Conservation (phyloP, 805 yeast species). For the Peterozyma toletana region DNA sequence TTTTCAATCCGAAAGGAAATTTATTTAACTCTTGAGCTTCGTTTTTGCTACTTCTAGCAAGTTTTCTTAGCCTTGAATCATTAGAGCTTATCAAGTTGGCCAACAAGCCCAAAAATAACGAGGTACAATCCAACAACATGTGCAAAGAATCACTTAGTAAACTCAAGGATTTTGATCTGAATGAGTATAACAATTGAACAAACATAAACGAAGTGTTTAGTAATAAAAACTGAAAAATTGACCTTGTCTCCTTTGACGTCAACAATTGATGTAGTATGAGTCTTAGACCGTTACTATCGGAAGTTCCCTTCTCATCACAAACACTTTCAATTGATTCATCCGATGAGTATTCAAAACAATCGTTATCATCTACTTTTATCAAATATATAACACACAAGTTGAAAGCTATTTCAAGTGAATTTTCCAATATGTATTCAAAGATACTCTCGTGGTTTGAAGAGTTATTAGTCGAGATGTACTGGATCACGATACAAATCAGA, state of each 20-base stretch:
- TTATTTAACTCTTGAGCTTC: slow-evolving; percentile 15
- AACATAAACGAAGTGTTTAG: slow-evolving; percentile 92
- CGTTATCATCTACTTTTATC: slow-evolving; percentile 1
- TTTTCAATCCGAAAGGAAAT: slow-evolving; percentile 79
- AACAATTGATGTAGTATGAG: slow-evolving; percentile 25
- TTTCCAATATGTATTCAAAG: not conserved
- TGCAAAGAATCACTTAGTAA: slow-evolving; percentile 89
- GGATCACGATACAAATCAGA: slow-evolving; percentile 9
- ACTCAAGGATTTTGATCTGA: slow-evolving; percentile 88
- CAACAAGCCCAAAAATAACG: slow-evolving; percentile 79
- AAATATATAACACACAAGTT: slow-evolving; percentile 1
- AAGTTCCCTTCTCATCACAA: not conserved
- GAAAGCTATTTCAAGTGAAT: slow-evolving; percentile 2
- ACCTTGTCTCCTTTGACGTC: slow-evolving; percentile 63
- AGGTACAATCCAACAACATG: slow-evolving; percentile 93
- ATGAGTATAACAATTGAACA: slow-evolving; percentile 84
- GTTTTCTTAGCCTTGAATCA: slow-evolving; percentile 8
- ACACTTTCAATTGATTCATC: not conserved
- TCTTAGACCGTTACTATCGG: not conserved
- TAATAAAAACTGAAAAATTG: slow-evolving; percentile 80
- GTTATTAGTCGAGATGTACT: slow-evolving; percentile 1
- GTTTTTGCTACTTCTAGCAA: not conserved
- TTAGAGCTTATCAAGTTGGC: slow-evolving; percentile 54
- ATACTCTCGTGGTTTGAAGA: not conserved
- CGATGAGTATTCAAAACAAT: slow-evolving; percentile 3